Base-by-base conservation (phyloP, 306 rosid species). In the Lithocarpus polystachyus region DNA sequence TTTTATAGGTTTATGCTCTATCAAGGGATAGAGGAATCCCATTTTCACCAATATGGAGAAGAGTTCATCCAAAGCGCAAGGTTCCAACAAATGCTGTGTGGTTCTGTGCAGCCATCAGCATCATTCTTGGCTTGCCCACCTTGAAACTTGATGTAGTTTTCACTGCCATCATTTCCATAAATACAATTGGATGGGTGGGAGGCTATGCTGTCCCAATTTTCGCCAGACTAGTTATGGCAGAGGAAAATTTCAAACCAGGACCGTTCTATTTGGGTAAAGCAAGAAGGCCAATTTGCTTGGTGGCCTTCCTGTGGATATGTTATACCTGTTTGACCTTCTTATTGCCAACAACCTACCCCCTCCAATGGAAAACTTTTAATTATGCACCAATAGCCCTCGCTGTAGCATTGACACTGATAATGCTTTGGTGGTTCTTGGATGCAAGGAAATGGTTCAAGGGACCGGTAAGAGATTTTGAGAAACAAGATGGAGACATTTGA, bases 391-490 rank as follows among this genome's bases (percentile, higher is more conserved):
- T 65, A 31, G 48, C 48, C 24, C n/a, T 65, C 7, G 22, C 48
- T 31, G 24, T 17, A 65, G 45, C 13, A 17, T 31, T 31, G 48
- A 31, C 71, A 17, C 5, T 33, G 1, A 65, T 65, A 65, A 65
- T 65, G 48, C 23, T 65, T 15, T 65, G 71, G 71, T 65, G 71
- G 71, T 20, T 31, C 71, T 65, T 33, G 24, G 71, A 65, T 33
- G 71, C 83, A 29, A 85, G 85, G 57, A 81, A 74, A 70, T 77
- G 83, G 85, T 85, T 77, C 65, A 81, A 74, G 74, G 88, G 85
- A 56, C 85, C 88, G 1, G 88, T 81, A 4, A 81, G 83, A 69
- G 71, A 85, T 28, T 69, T 85, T 35, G 77, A 35, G 6, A 8
- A 5, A 62, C 69, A 13, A 19, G 29, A 62, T 5, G 22, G 11